These are phyloP conservation scores for Porogramme epimiltina DNA, from an alignment of 1,284 basidiomycete species.

Conservation along the genomic window DNA sequence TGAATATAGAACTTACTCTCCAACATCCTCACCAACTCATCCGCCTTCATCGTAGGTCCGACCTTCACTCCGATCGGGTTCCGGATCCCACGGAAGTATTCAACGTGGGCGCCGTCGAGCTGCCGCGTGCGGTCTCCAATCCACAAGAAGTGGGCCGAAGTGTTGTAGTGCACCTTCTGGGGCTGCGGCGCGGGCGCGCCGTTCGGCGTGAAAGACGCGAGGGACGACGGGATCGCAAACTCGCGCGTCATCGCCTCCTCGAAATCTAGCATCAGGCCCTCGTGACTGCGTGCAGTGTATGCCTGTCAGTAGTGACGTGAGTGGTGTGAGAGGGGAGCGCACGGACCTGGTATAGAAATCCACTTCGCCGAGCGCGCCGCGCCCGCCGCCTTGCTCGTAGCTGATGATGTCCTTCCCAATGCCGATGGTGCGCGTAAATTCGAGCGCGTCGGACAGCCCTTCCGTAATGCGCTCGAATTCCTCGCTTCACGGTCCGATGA, in stretches of 20 bases:
- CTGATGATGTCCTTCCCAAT: slow-evolving; percentile 51
- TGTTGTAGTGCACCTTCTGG: slow-evolving; percentile 69
- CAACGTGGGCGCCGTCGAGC: slow-evolving; percentile 90
- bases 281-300: slow-evolving; percentile 60
- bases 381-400: slow-evolving; percentile 70
- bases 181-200: slow-evolving; percentile 14
- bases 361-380: slow-evolving; percentile 84
- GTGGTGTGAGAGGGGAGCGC: background rate
- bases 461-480: slow-evolving; percentile 89
- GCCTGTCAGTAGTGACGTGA: background rate
- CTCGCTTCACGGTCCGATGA: slow-evolving; percentile 39
- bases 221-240: slow-evolving; percentile 42
- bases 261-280: slow-evolving; percentile 92
- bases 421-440: slow-evolving; percentile 92
- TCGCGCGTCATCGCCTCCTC: slow-evolving; percentile 90
- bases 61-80: slow-evolving; percentile 99
- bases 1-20: slow-evolving; percentile 57
- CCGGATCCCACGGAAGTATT: slow-evolving; percentile 92
- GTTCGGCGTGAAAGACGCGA: slow-evolving; percentile 31
- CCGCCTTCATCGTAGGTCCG: slow-evolving; percentile 82
- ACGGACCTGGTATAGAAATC: slow-evolving; percentile 90
- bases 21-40: slow-evolving; percentile 82
- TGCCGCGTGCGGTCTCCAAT: slow-evolving; percentile 97
- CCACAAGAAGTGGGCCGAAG: slow-evolving; percentile 95
- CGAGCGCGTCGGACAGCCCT: slow-evolving; percentile 86